These are phyloP conservation scores for Pelargonium nanum DNA, from an alignment of 345 rosid genomes.

Conservation along the genomic window DNA sequence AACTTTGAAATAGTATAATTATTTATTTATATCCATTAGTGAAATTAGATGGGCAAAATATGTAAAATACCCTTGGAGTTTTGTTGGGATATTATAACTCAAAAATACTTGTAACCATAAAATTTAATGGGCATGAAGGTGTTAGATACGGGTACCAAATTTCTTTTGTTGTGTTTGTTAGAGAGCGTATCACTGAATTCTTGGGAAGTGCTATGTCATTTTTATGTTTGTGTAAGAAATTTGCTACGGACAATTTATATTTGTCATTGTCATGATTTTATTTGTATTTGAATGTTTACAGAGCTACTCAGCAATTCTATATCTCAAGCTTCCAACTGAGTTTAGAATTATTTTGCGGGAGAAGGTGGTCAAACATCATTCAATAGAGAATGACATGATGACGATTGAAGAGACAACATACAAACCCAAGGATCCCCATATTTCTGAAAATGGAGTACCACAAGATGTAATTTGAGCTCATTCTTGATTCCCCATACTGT, in stretches of 20 bases:
- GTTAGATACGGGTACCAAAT: background rate
- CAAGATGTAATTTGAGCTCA: slow-evolving; percentile 10
- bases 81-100: background rate
- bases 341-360: slow-evolving; percentile 55
- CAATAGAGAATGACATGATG: slow-evolving; percentile 56
- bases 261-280: background rate
- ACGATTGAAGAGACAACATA: slow-evolving; percentile 24
- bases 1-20: too few relatives aligned
- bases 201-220: background rate
- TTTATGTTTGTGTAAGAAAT: background rate
- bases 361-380: slow-evolving; percentile 47
- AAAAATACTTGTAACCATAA: background rate
- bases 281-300: slow-evolving; percentile 11
- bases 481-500: background rate
- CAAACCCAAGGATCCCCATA: slow-evolving; percentile 26
- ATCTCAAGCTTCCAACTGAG: slow-evolving; percentile 43
- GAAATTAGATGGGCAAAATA: too few relatives aligned
- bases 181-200: background rate
- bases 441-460: slow-evolving; percentile 16
- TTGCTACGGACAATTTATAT: background rate
- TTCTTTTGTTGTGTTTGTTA: background rate
- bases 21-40: background rate
- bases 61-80: too few relatives aligned
- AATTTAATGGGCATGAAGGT: background rate
- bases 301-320: slow-evolving; percentile 80